Evolutionary conservation across 441 rosid genomes (phyloP), one percentile per base, ranked within the genome.

Genomic region (Pelargonium fulgidum): DNA sequence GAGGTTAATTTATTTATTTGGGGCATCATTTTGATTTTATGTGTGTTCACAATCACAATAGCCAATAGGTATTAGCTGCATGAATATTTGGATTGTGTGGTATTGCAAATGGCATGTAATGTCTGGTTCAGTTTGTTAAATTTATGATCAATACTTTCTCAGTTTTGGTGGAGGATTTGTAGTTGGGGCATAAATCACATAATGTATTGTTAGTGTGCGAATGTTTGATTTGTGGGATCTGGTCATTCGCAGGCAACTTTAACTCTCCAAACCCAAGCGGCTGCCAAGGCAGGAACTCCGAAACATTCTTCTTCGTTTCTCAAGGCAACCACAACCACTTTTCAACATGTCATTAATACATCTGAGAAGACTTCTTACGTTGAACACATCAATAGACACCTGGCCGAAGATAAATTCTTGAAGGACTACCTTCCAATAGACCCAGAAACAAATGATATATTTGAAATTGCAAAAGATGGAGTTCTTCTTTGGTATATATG

Each of bases 361-460:
- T 84, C 98, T 0, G 98, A 95, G 84, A 95, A 87, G 86, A 68
- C 88, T 72, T 95, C 99, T 12, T 95, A 90, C 79, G 99, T 92
- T 75, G 81, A 87, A 7, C 98, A 92, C 78, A 85, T 95, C 67
- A 95, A 95, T 74, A 84, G 68, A 78, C 84, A 81, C 86, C 82
- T 92, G 80, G 86, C 78, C 33, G 97, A 92, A 69, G 99, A 95
- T 84, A 85, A 84, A 65, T 92, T 95, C 82, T 76, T 95, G 87
- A 86, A 85, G 81, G 71, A 67, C 44, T 88, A 76, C 76, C 97
- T 95, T 76, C 99, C 99, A 14, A 72, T 95, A 0, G 91, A 95
- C 81, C 87, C 97, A 1, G 14, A 80, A 3, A 88, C 99, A 1
- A 85, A 88, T 80, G 91, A 81, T 41, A 77, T 95, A 61, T 95